These are phyloP conservation scores for Septoria petroselini DNA, from an alignment of 2,329 filamentous ascomycete species.

Conservation along the genomic window DNA sequence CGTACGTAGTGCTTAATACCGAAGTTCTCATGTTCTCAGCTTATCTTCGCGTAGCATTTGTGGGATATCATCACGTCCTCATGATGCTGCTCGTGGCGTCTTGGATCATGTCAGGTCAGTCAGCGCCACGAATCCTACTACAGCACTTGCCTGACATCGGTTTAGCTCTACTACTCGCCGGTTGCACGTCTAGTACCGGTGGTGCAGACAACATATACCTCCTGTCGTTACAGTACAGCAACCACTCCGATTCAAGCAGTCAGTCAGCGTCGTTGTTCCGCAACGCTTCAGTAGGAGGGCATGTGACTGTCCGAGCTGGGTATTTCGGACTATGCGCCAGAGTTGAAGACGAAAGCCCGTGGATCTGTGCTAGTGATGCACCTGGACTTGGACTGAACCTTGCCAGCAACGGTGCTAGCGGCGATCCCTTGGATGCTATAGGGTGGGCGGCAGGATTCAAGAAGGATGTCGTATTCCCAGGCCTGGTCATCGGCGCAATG, in stretches of 20 bases:
- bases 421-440: conserved; percentile 11
- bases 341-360: background rate
- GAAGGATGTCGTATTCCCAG: conserved; percentile 17
- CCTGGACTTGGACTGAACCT: conserved; percentile 6
- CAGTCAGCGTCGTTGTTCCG: background rate
- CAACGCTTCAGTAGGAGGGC: background rate
- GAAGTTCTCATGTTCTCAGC: background rate
- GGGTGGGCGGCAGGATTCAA: conserved; percentile 8
- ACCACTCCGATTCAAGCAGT: background rate
- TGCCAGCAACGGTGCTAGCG: conserved; percentile 1
- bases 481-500: conserved; percentile 17
- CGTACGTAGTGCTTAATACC: background rate
- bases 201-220: conserved; percentile 1
- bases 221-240: background rate
- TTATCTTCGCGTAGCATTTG: background rate
- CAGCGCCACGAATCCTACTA: background rate
- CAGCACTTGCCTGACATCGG: background rate
- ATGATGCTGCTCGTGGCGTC: conserved; percentile 9
- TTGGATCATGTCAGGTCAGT: background rate
- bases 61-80: conserved; percentile 6
- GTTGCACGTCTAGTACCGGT: background rate
- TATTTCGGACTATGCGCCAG: conserved; percentile 20
- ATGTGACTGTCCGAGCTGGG: conserved; percentile 9
- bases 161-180: conserved; percentile 8
- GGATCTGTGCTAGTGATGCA: conserved; percentile 14